phyloP scores from a whole-genome alignment of 257 asterid genomes.

The Petunia secreta region DNA sequence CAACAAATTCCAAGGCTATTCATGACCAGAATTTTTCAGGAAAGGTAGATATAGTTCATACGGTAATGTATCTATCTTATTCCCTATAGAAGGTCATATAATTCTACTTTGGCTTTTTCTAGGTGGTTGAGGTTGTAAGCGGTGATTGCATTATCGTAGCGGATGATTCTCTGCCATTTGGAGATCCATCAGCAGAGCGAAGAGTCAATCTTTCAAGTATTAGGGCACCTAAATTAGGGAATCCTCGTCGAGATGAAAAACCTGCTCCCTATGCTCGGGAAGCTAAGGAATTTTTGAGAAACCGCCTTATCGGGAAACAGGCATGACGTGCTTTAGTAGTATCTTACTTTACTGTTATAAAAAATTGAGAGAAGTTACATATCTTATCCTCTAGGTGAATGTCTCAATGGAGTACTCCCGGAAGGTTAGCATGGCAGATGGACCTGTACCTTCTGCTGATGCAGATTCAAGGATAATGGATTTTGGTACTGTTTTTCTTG shows the following conservation, averaged over 20 bases:
- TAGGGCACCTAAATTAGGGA: slow-evolving; percentile 90
- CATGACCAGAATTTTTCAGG: slow-evolving; percentile 95
- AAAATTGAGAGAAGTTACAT: slow-evolving; percentile 11
- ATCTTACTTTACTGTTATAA: slow-evolving; percentile 17
- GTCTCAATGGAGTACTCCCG: slow-evolving; percentile 98
- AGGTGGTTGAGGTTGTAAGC: slow-evolving; percentile 96
- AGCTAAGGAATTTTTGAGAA: slow-evolving; percentile 91
- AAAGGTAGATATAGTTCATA: slow-evolving; percentile 49
- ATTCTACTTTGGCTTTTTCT: slow-evolving; percentile 30
- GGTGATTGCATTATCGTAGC: slow-evolving; percentile 89
- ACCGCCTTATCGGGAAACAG: slow-evolving; percentile 88
- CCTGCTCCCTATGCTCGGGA: slow-evolving; percentile 98
- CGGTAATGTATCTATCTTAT: no score
- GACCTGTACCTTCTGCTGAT: slow-evolving; percentile 54
- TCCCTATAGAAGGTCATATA: slow-evolving; percentile 44
- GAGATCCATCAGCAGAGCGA: slow-evolving; percentile 94
- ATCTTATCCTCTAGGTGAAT: slow-evolving; percentile 56
- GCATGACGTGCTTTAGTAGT: slow-evolving; percentile 42
- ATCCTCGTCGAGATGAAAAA: slow-evolving; percentile 91
- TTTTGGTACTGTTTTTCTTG: slow-evolving; percentile 90
- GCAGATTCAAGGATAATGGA: slow-evolving; percentile 85
- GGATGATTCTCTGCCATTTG: slow-evolving; percentile 88
- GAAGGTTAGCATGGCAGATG: slow-evolving; percentile 75
- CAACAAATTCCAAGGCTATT: slow-evolving; percentile 88
- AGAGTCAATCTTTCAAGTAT: slow-evolving; percentile 96